Evolutionary conservation across 2,329 filamentous ascomycete species (phyloP).

Genomic region (Pseudocercospora crystallina): DNA sequence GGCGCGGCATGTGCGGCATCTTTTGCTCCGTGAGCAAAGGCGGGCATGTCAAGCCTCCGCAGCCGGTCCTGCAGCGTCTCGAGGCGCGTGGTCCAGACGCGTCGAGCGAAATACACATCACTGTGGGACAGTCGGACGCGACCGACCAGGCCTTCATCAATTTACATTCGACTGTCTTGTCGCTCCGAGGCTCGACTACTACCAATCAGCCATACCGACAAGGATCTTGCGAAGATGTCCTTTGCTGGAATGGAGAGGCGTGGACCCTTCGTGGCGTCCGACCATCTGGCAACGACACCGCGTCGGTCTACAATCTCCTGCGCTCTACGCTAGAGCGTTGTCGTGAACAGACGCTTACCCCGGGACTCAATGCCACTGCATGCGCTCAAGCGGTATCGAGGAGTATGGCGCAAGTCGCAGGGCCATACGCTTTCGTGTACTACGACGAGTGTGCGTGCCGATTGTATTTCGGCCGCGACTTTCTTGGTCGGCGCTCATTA

Average conservation of each 20-base stretch:
- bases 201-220: slow-evolving; percentile 72
- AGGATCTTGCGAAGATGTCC: slow-evolving; percentile 56
- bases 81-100: slow-evolving; percentile 34
- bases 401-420: slow-evolving; percentile 40
- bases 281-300: slow-evolving; percentile 77
- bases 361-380: neutral
- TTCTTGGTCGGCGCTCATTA: slow-evolving; percentile 81
- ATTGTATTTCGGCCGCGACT: slow-evolving; percentile 83
- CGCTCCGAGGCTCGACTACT: slow-evolving; percentile 73
- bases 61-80: slow-evolving; percentile 24
- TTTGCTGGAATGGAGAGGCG: slow-evolving; percentile 98
- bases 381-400: slow-evolving; percentile 10
- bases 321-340: slow-evolving; percentile 1
- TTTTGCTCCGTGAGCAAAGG: slow-evolving; percentile 34
- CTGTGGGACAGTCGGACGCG: neutral
- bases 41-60: slow-evolving; percentile 22
- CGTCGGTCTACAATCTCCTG: slow-evolving; percentile 64
- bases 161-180: slow-evolving; percentile 83
- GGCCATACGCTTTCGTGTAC: slow-evolving; percentile 88
- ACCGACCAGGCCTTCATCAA: slow-evolving; percentile 43
- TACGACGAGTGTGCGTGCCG: slow-evolving; percentile 63
- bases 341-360: neutral
- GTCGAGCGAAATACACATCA: slow-evolving; percentile 12
- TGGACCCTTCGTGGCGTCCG: slow-evolving; percentile 67
- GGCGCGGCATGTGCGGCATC: slow-evolving; percentile 36